These are phyloP conservation scores for Eremomyces bilateralis DNA, from an alignment of 495 filamentous ascomycete genomes.

Conservation along the genomic window DNA sequence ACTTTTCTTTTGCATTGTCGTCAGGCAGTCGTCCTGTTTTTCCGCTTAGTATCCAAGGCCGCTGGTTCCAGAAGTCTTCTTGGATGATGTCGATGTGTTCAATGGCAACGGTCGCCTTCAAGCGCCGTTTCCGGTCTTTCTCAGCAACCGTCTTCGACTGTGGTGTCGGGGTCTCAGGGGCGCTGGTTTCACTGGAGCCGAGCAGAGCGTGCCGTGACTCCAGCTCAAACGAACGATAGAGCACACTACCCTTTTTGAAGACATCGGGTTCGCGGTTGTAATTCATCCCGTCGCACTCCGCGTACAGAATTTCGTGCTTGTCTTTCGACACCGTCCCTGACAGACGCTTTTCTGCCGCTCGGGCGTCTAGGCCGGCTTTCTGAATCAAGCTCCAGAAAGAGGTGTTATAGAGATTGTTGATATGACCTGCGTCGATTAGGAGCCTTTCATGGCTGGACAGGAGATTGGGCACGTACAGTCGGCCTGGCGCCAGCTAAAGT, in stretches of 20 bases:
- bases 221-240: no score
- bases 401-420: conserved; percentile 97
- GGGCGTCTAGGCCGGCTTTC: conserved; percentile 47
- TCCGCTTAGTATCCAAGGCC: conserved; percentile 69
- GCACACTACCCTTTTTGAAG: conserved; percentile 77
- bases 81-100: conserved; percentile 85
- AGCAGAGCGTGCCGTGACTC: no score
- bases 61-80: conserved; percentile 73
- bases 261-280: conserved; percentile 92
- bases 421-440: conserved; percentile 42
- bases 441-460: no score
- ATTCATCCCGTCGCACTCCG: conserved; percentile 71
- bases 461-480: conserved; percentile 39
- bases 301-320: conserved; percentile 93
- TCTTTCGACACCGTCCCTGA: conserved; percentile 65
- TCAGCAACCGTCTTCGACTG: conserved; percentile 57
- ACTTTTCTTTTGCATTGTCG: no score
- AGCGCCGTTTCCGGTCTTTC: conserved; percentile 49
- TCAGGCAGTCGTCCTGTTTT: conserved; percentile 45
- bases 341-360: conserved; percentile 58
- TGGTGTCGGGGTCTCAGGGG: conserved; percentile 4
- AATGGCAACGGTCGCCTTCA: conserved; percentile 54
- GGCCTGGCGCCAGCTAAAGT: conserved; percentile 91
- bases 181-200: no score
- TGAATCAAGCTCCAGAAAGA: conserved; percentile 82